Evolutionary conservation across 768 basidiomycete genomes (phyloP).

Genomic region (Kwoniella shandongensis): DNA sequence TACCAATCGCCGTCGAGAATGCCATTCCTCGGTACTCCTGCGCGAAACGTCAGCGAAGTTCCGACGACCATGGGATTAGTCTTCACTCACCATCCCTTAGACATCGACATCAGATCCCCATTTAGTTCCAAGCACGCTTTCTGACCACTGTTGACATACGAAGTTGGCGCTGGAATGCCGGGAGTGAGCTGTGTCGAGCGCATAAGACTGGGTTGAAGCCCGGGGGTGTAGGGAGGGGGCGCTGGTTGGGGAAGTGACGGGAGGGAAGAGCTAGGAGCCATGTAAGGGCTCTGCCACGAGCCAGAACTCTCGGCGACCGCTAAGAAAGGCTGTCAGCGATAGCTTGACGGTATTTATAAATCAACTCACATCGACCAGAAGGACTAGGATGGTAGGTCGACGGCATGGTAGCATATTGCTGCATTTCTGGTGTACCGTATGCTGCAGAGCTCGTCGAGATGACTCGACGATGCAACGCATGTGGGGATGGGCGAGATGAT

Average conservation of each 20-base stretch:
- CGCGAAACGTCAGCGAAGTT: neutral
- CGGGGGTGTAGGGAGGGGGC: conserved; percentile 17
- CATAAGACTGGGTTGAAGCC: conserved; percentile 46
- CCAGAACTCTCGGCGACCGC: conserved; percentile 19
- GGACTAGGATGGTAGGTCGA: conserved; percentile 24
- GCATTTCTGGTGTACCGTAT: conserved; percentile 25
- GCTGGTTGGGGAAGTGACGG: conserved; percentile 1
- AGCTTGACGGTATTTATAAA: neutral
- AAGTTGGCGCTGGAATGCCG: conserved; percentile 17
- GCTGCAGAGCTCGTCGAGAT: conserved; percentile 31
- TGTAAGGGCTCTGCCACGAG: conserved; percentile 26
- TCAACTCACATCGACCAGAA: conserved; percentile 22
- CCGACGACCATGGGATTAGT: neutral
- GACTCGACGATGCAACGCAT: conserved; percentile 59
- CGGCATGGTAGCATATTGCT: conserved; percentile 26
- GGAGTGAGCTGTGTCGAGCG: conserved; percentile 41
- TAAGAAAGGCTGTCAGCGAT: neutral
- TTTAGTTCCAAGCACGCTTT: conserved; percentile 52
- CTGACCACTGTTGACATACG: conserved; percentile 25
- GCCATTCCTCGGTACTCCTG: conserved; percentile 64
- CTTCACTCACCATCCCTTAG: conserved; percentile 55
- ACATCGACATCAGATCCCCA: conserved; percentile 55
- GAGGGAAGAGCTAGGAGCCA: conserved; percentile 1
- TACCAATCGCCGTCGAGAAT: conserved; percentile 75
- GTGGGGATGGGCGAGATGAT: conserved; percentile 31